Evolutionary conservation across 768 basidiomycete genomes (phyloP), one percentile per base, ranked within the genome.

Genomic region (Cubamyces lactineus): DNA sequence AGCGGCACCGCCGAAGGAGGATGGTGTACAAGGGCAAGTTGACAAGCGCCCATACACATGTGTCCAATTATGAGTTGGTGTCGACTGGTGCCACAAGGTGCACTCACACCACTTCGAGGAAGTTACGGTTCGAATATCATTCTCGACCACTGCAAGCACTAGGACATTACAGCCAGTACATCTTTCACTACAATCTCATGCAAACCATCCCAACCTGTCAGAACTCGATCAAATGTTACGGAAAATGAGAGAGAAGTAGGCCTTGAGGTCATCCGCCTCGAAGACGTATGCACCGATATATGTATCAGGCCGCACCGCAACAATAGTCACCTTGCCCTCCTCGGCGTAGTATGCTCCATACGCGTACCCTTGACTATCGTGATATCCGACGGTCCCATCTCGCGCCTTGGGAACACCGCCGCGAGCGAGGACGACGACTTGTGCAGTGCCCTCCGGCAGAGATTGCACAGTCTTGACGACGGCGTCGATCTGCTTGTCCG

Each of bases 241-340:
- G 47, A 57, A 52, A 24, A 61, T 54, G 21, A 23, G 42, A 2
- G 59, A 47, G 8, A 54, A 54, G 38, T 61, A 61, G 24, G 15
- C 30, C 23, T 49, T 45, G 12, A 61, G 45, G 3, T 39, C 51
- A 5, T 45, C 46, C 16, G 26, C 57, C n/a, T 50, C 49, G 28
- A 17, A 41, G 8, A 62, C 61, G 49, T 57, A 52, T 8, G 59
- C 60, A 7, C 66, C 66, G 28, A 67, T 47, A 39, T 62, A 51
- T 3, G 52, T 63, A 50, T 67, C 66, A 7, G 66, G 66, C 21
- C 66, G 41, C 28, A 67, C 61, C 2, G 56, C 53, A 7, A 60
- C 45, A 5, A 65, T 47, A 4, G 56, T 45, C 38, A 55, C 16
- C 19, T 43, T 47, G 9, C 40, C 61, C 13, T 47, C 41, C 23